phyloP scores from a whole-genome alignment of 73 alveolate species.

The Uronychia setigera region DNA sequence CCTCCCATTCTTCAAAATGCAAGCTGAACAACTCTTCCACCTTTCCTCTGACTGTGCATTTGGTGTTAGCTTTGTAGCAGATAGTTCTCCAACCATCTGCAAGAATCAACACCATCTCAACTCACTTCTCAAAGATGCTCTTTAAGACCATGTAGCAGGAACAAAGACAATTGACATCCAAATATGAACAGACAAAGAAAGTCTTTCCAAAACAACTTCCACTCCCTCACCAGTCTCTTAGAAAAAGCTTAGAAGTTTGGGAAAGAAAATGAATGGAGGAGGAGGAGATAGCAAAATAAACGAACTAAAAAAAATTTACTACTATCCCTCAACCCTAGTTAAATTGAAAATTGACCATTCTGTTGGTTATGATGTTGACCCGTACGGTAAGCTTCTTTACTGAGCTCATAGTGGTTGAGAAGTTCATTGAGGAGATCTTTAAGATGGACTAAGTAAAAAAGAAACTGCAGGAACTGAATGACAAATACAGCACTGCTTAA shows the following conservation, averaged over 20 bases:
- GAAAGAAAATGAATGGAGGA: too few relatives aligned
- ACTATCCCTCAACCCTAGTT: neutral
- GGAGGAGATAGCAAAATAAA: too few relatives aligned
- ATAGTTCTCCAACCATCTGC: neutral
- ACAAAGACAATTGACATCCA: neutral
- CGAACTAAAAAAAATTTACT: neutral
- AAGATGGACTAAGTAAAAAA: neutral
- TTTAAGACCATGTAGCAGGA: neutral
- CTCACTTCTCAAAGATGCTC: neutral
- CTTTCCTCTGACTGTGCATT: neutral
- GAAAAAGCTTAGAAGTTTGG: neutral
- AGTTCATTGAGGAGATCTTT: neutral
- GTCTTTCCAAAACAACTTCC: neutral
- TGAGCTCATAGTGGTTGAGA: neutral
- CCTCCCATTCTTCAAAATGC: neutral
- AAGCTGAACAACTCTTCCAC: neutral
- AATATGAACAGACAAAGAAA: neutral
- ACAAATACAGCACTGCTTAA: neutral
- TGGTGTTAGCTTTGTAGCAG: neutral
- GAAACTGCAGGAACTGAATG: neutral
- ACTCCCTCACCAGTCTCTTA: neutral
- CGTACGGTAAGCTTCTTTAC: neutral
- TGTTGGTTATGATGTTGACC: neutral
- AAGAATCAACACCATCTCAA: neutral
- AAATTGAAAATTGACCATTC: neutral